Evolutionary conservation across 176 grass and related monocot genomes (phyloP), one percentile per base, ranked within the genome.

Genomic region (Triticum turgidum): DNA sequence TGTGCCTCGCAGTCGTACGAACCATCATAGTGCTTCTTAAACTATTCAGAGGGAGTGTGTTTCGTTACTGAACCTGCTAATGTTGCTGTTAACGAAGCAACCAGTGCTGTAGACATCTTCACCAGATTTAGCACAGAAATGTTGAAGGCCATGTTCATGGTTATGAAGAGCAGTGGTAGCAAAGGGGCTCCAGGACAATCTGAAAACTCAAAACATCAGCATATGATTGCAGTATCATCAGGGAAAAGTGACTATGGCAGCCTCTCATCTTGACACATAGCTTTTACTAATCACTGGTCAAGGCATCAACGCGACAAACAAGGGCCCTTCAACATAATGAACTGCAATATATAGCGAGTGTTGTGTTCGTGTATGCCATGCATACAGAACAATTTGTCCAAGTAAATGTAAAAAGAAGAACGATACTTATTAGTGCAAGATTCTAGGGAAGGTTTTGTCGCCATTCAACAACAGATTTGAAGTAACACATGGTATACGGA

Each of bases 91-190:
- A 96, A 68, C 4, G 94, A 99, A 83, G 94, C 90, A 88, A 99
- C 82, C 78, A 99, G 66, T 74, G 97, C 96, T 30, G 94, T 92
- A 80, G 97, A 94, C 84, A 96, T 90, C 90, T 98, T 98, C 82
- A 98, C 92, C 62, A 98, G 89, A 92, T 91, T 91, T 80, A 96
- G 87, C 72, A 91, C 24, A 80, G 94, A 92, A 85, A 99, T 94
- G 85, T 96, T 99, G 92, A 99, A 99, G 47, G 88, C 90, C 85
- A 99, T 94, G 84, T 99, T 99, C 87, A 84, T 76, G 79, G 74
- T 69, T 69, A 98, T 96, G 86, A 92, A 96, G 24, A 99, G 80
- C 25, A 96, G 65, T 84, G 94, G 94, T 69, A 96, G 85, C 22
- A 93, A 84, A 75, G 93, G 91, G 66, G 96, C 93, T 78, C 93